Base-by-base conservation (phyloP, 2,329 filamentous ascomycete genomes). In the Raffaelea ambrosiae region DNA sequence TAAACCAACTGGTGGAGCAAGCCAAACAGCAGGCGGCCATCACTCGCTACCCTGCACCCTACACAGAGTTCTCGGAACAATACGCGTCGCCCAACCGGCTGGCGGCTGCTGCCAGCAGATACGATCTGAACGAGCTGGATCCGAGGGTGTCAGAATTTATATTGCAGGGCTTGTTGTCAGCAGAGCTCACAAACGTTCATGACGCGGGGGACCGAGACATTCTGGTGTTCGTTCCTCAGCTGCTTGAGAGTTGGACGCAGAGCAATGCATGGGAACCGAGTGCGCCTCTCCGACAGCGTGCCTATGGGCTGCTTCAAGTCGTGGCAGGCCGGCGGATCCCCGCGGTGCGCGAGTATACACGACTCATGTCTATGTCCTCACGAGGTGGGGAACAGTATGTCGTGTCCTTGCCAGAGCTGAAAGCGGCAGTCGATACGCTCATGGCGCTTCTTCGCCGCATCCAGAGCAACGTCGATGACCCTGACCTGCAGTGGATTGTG, bases 251-350 rank as follows among this genome's bases (percentile, higher is more conserved):
- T 35, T 64, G 63, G 33, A 50, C 58, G 1, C 60, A 57, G 11
- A 62, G 59, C 42, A 71, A 63, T 47, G 61, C 64, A 0, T 72
- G 69, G 69, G 59, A 63, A 19, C 51, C 57, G 23, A 70, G 67
- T 50, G 61, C 58, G 4, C 43, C 52, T 0, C 49, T 66, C 20
- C 63, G 69, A 13, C 53, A 63, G 20, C 52, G 67, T 14, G 66
- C 65, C 5, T 71, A 69, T 45, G 58, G 61, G 9, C 46, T 67
- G 11, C 47, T 66, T 18, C 62, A 62, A 47, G 33, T 42, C 7
- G 40, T 58, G 9, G 31, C 46, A 2, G 31, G 52, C 49, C 16
- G 43, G 33, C 23, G 35, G 5, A 52, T 55, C 39, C 43, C 44
- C 1, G 44, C 36, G 4, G 59, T 69, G 3, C 60, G 64, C 3